phyloP scores from a whole-genome alignment of 2,329 filamentous ascomycete genomes.

The Penicillium sp. region DNA sequence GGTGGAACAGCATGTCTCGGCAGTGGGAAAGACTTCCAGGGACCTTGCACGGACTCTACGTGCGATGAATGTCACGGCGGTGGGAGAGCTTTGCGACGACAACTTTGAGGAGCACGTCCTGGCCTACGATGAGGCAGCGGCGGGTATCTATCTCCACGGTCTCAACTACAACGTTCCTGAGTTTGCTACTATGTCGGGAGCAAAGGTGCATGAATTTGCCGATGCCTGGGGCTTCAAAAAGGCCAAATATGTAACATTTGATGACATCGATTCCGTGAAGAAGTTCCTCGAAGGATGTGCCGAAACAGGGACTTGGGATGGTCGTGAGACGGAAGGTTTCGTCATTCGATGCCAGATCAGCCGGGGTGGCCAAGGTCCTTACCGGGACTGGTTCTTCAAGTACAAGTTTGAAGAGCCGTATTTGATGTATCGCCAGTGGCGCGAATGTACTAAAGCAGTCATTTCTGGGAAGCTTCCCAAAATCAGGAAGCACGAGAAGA shows the following conservation, averaged over 20 bases:
- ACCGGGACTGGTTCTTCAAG: slow-evolving; percentile 99
- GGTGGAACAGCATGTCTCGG: slow-evolving; percentile 73
- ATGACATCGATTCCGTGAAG: slow-evolving; percentile 71
- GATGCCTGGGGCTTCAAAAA: slow-evolving; percentile 92
- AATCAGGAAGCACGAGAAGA: slow-evolving; percentile 80
- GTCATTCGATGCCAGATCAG: slow-evolving; percentile 82
- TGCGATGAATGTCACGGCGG: slow-evolving; percentile 82
- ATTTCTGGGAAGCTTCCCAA: slow-evolving; percentile 72
- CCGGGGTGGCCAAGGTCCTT: slow-evolving; percentile 51
- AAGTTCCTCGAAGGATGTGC: slow-evolving; percentile 78
- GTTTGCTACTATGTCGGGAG: slow-evolving; percentile 81
- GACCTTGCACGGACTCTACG: slow-evolving; percentile 76
- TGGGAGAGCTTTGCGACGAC: slow-evolving; percentile 95
- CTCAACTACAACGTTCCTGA: slow-evolving; percentile 93
- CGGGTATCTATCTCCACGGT: slow-evolving; percentile 91
- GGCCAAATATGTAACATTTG: slow-evolving; percentile 72
- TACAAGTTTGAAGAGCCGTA: slow-evolving; percentile 99
- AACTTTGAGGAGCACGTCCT: slow-evolving; percentile 95
- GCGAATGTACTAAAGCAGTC: slow-evolving; percentile 89
- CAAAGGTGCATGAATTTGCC: slow-evolving; percentile 83
- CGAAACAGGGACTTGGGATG: slow-evolving; percentile 83
- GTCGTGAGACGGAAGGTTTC: slow-evolving; percentile 93
- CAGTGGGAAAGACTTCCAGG: slow-evolving; percentile 71
- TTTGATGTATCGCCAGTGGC: slow-evolving; percentile 97
- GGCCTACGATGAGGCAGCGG: slow-evolving; percentile 75